A percentile compares a stretch with the other conserved stretches of the same genome.
Conservation (phyloP, 805 yeast species). For the Saturnispora bothae region DNA sequence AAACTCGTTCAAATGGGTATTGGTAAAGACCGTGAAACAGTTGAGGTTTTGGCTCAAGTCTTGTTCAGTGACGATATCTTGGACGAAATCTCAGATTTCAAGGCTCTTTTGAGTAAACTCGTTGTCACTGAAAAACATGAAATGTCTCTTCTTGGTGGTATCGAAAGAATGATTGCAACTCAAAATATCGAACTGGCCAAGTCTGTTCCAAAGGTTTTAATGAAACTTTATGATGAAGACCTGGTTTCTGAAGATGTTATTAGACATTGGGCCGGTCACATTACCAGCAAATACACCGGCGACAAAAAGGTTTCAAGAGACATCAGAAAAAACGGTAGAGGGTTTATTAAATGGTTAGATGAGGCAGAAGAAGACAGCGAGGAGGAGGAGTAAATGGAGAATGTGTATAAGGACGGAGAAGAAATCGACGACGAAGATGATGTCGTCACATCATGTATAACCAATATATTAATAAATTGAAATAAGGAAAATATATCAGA, state of each 20-base stretch:
- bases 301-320: conserved; percentile 86
- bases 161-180: conserved; percentile 85
- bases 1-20: conserved; percentile 75
- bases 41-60: conserved; percentile 87
- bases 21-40: conserved; percentile 58
- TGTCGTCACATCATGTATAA: too few relatives aligned
- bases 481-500: too few relatives aligned
- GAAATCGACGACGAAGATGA: too few relatives aligned
- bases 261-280: conserved; percentile 78
- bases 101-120: conserved; percentile 73
- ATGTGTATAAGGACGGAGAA: too few relatives aligned
- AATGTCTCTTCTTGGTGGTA: conserved; percentile 87
- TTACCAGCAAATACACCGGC: conserved; percentile 76
- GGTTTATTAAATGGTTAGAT: conserved; percentile 88
- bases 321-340: conserved; percentile 93
- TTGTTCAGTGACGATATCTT: conserved; percentile 72
- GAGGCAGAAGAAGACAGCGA: conserved; percentile 82
- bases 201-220: conserved; percentile 69
- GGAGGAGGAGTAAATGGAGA: conserved; percentile 35
- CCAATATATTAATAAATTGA: too few relatives aligned
- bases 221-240: conserved; percentile 74
- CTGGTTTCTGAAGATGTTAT: conserved; percentile 75
- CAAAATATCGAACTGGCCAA: conserved; percentile 62
- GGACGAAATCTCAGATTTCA: conserved; percentile 62
- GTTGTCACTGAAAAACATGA: conserved; percentile 62